phyloP scores from a whole-genome alignment of 2,329 filamentous ascomycete genomes.

The Alternaria brassicicola region DNA sequence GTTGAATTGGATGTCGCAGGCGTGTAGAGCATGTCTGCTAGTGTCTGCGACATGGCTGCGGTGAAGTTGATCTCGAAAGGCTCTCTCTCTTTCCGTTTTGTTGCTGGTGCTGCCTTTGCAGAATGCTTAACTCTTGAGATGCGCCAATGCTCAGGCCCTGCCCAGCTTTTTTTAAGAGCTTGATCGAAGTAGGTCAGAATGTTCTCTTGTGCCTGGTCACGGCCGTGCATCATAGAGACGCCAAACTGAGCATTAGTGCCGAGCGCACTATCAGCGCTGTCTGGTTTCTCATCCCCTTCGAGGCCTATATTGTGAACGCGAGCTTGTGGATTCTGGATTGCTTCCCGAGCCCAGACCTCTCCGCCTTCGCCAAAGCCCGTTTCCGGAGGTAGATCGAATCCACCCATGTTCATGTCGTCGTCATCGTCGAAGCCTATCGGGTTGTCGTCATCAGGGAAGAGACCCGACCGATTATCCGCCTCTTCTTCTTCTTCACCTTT shows the following conservation, averaged over 20 bases:
- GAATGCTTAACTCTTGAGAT: conserved; percentile 87
- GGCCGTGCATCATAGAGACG: conserved; percentile 75
- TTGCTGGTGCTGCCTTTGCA: conserved; percentile 63
- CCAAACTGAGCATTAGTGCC: conserved; percentile 71
- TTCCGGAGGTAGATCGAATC: conserved; percentile 64
- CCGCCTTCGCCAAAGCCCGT: conserved; percentile 93
- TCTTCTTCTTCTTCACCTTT: conserved; percentile 56
- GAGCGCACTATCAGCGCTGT: conserved; percentile 56
- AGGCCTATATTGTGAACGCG: conserved; percentile 72
- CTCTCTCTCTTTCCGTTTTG: conserved; percentile 91
- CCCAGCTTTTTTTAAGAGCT: conserved; percentile 95
- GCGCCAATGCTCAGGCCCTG: conserved; percentile 97
- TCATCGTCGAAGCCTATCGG: conserved; percentile 80
- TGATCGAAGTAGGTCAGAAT: conserved; percentile 99
- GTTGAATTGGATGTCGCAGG: conserved; percentile 78
- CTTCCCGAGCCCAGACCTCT: conserved; percentile 92
- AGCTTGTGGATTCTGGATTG: conserved; percentile 83
- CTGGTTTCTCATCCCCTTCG: conserved; percentile 60
- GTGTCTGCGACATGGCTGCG: conserved; percentile 70
- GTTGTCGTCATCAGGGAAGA: conserved; percentile 87
- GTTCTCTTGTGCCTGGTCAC: conserved; percentile 81
- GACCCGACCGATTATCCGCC: conserved; percentile 71
- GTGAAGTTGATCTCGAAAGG: conserved; percentile 93
- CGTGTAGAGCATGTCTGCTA: conserved; percentile 81
- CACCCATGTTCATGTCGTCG: conserved; percentile 65